Evolutionary conservation across 2,329 filamentous ascomycete species (phyloP).

Genomic region (Coniochaeta sp.): DNA sequence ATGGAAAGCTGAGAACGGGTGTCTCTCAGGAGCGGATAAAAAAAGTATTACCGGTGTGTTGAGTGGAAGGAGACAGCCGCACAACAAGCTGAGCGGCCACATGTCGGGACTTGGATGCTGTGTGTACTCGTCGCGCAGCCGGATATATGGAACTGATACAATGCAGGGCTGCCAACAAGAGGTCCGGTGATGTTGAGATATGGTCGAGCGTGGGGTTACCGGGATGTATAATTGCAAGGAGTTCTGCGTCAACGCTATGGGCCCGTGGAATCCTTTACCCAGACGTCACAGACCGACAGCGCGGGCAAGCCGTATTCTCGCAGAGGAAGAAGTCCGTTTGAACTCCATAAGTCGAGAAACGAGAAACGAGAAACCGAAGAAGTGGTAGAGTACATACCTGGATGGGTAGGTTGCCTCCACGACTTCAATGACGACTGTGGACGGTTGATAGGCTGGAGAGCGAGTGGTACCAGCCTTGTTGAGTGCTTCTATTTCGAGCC

Average conservation of each 20-base stretch:
- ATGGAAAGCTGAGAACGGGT: neutral
- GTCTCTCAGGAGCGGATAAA: neutral
- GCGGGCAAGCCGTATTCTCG: too few species aligned
- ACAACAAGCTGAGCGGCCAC: neutral
- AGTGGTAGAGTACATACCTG: neutral
- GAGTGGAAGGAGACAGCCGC: neutral
- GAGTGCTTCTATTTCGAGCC: neutral
- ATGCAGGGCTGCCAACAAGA: too few species aligned
- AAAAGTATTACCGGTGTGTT: neutral
- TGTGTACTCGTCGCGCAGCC: too few species aligned
- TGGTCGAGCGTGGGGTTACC: neutral
- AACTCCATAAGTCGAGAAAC: too few species aligned
- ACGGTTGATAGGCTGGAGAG: neutral
- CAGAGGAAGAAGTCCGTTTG: too few species aligned
- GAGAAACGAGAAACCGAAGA: neutral
- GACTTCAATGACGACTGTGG: neutral
- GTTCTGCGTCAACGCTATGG: slow-evolving; percentile 2
- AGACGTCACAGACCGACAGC: neutral
- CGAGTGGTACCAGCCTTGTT: neutral
- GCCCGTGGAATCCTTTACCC: neutral
- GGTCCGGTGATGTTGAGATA: neutral
- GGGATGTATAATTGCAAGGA: neutral
- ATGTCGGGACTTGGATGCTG: neutral
- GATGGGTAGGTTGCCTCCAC: neutral
- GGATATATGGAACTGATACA: neutral